Base-by-base conservation (phyloP, 1,284 basidiomycete species). In the Puccinia sorghi region DNA sequence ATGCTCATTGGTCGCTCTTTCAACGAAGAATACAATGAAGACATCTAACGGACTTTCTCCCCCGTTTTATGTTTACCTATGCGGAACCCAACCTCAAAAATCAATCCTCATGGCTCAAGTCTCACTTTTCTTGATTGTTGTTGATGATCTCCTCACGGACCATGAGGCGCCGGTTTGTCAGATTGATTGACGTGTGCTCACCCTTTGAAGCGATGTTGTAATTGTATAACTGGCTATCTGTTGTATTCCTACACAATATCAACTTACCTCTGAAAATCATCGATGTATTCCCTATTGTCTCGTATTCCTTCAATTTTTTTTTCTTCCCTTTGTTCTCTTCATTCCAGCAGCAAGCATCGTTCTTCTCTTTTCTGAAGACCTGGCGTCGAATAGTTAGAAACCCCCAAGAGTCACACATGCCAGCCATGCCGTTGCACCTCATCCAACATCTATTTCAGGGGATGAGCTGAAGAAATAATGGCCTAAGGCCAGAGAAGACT, bases 1-100 rank as follows among this genome's bases (percentile, higher is more conserved):
- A 82, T 82, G 82, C 73, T 82, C n/a, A 82, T 82, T 72, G 82
- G 82, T 13, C 79, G 82, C 25, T 81, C 81, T 79, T 82, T 82
- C 79, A 82, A 80, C 76, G 41, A 80, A 41, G 64, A 54, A 54
- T 54, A 56, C 74, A 80, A 41, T 13, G 37, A 72, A 5, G 56
- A 72, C 20, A 27, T 46, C 56, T 72, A 56, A 56, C 22, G n/a
- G 37, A 20, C 37, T 52, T 70, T 1, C 2, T 12, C 1, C n/a
- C 37, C 7, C 6, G 43, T 37, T 9, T 2, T 22, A 15, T 25
- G n/a, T 9, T 8, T 32, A 32, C 32, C n/a, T 61, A 15, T 32
- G 43, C 43, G 32, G 1, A 27, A 39, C 57, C 57, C 57, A 13
- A 20, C 43, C 43, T 17, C 22, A 2, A 11, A 15, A 39, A 17